Percentiles rank a stretch among this genome's conserved stretches.
Evolutionary conservation across 148 eudicot genomes (phyloP).

Genomic region (Pharnaceum exiguum): DNA sequence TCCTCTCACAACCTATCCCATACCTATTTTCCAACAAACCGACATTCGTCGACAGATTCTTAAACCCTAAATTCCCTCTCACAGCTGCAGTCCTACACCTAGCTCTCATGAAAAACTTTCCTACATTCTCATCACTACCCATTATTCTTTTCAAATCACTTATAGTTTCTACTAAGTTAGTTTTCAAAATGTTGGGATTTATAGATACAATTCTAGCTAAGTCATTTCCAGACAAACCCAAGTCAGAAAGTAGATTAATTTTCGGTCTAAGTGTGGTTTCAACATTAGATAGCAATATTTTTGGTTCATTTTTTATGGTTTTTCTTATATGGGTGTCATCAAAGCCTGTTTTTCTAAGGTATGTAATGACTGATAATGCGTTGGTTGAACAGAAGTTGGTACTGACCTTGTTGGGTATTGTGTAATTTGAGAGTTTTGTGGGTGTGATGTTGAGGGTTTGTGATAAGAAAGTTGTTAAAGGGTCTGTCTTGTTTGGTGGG

Average conservation of each 20-base stretch:
- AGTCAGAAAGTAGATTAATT: constrained; percentile 14
- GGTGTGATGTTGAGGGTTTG: constrained; percentile 17
- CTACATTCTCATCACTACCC: not conserved
- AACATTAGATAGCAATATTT: constrained; percentile 11
- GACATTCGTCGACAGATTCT: too few relatives aligned
- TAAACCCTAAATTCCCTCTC: too few relatives aligned
- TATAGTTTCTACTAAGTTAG: constrained; percentile 11
- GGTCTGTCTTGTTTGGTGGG: too few relatives aligned
- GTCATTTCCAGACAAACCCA: constrained; percentile 25
- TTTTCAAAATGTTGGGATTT: not conserved
- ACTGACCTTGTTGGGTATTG: constrained; percentile 23
- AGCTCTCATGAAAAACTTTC: too few relatives aligned
- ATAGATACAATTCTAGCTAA: constrained; percentile 8
- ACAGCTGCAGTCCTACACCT: too few relatives aligned
- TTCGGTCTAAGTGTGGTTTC: constrained; percentile 36
- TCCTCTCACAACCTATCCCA: constrained; percentile 18
- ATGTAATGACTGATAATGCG: constrained; percentile 17
- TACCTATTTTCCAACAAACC: too few relatives aligned
- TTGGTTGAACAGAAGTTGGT: constrained; percentile 15
- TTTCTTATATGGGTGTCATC: constrained; percentile 22
- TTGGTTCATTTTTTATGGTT: constrained; percentile 6
- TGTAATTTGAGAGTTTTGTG: too few relatives aligned
- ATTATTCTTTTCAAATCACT: constrained; percentile 12
- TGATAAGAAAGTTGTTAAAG: constrained; percentile 26
- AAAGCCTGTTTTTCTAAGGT: constrained; percentile 14